A percentile compares a stretch with the other conserved stretches of the same genome.
phyloP scores from a whole-genome alignment of 495 filamentous ascomycete species.

The Penicillium goetzii region DNA sequence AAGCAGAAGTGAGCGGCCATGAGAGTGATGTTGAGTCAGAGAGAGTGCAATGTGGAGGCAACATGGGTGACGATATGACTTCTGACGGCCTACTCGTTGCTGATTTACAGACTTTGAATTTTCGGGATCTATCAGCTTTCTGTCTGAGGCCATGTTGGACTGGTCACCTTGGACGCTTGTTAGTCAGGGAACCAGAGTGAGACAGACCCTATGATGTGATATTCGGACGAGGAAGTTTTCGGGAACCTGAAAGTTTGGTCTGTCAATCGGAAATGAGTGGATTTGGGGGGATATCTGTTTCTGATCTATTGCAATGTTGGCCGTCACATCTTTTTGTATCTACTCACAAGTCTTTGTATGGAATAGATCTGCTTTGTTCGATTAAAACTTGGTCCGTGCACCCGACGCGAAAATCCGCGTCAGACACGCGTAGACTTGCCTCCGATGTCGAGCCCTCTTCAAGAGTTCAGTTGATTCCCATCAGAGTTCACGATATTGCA shows the following conservation, averaged over 20 bases:
- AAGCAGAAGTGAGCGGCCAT: not conserved
- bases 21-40: not conserved
- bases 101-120: not conserved
- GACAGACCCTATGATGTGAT: not conserved
- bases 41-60: not conserved
- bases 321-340: not conserved
- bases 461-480: not conserved
- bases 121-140: not conserved
- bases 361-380: slow-evolving; percentile 9
- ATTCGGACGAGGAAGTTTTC: not conserved
- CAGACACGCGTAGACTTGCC: not conserved
- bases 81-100: not conserved
- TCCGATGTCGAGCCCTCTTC: not conserved
- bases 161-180: not conserved
- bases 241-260: not conserved
- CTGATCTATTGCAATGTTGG: not conserved
- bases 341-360: not conserved
- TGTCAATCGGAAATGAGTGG: not conserved
- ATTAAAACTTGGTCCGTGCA: slow-evolving; percentile 45
- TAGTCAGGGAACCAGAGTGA: not conserved
- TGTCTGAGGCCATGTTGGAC: not conserved
- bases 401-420: slow-evolving; percentile 34
- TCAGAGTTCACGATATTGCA: not conserved
- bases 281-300: not conserved
- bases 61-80: not conserved